These are phyloP conservation scores for Phytophthora foliorum DNA, from an alignment of 352 stramenopile genomes.

Conservation along the genomic window DNA sequence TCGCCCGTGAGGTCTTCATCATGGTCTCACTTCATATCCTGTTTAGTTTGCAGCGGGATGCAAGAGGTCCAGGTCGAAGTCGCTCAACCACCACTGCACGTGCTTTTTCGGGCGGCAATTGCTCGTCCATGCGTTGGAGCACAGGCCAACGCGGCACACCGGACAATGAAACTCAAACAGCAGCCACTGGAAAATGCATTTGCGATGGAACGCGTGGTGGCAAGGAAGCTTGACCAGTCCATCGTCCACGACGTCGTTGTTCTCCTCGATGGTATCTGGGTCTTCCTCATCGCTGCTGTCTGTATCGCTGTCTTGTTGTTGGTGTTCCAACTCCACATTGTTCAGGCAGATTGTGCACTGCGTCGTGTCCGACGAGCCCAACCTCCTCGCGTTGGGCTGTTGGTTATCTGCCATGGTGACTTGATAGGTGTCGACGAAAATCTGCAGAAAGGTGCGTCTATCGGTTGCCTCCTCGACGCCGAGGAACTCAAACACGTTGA, in stretches of 20 bases:
- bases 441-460: conserved; percentile 61
- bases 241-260: neutral
- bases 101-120: conserved; percentile 53
- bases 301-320: neutral
- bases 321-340: neutral
- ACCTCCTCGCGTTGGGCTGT: neutral
- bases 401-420: conserved; percentile 7
- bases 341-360: conserved; percentile 42
- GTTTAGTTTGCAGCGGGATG: too few relatives aligned
- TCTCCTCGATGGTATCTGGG: neutral
- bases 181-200: conserved; percentile 76
- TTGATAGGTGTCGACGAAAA: conserved; percentile 64
- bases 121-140: conserved; percentile 54
- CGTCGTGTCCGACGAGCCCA: neutral
- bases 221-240: conserved; percentile 55
- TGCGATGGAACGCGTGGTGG: conserved; percentile 69
- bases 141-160: conserved; percentile 54
- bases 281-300: neutral
- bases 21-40: too few relatives aligned
- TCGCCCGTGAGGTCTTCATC: too few relatives aligned
- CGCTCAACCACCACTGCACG: conserved; percentile 65
- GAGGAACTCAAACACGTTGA: too few relatives aligned
- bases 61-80: conserved; percentile 53
- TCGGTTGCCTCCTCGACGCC: too few relatives aligned
- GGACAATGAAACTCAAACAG: conserved; percentile 71